Percentiles rank a stretch among this genome's conserved stretches.
Conservation (phyloP, 106 monocot genomes). For the Amphibolis antarctica region DNA sequence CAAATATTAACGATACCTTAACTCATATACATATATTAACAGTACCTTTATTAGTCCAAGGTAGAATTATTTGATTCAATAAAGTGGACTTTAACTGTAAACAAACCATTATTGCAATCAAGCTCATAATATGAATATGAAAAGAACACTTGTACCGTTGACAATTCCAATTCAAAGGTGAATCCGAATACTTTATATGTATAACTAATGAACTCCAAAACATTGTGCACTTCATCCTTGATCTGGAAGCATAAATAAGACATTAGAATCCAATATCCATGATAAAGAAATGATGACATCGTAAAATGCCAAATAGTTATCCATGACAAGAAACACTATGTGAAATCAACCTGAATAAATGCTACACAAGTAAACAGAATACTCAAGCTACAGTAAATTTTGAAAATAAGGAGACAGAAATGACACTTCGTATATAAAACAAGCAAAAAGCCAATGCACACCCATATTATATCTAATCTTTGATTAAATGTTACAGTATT, state of each 20-base stretch:
- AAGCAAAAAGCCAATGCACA: too few relatives aligned
- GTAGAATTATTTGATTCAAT: neutral
- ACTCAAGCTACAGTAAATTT: neutral
- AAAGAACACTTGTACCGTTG: conserved; percentile 47
- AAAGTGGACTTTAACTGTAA: neutral
- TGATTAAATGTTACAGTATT: too few relatives aligned
- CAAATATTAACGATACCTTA: too few relatives aligned
- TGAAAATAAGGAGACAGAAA: neutral
- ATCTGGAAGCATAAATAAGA: conserved; percentile 36
- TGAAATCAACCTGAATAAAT: neutral
- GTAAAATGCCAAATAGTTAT: neutral
- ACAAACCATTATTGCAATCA: neutral
- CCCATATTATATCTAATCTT: too few relatives aligned
- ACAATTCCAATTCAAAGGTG: conserved; percentile 88
- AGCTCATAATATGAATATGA: neutral
- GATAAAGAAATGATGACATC: neutral
- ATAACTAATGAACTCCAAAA: conserved; percentile 74
- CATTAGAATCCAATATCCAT: neutral
- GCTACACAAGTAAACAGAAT: too few relatives aligned
- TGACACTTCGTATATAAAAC: too few relatives aligned
- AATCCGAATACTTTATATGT: conserved; percentile 81
- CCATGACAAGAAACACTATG: neutral
- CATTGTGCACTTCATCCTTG: conserved; percentile 75
- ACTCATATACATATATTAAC: too few relatives aligned
- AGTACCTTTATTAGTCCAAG: neutral